A percentile compares a stretch with the other conserved stretches of the same genome.
Evolutionary conservation across 78 protist genomes (phyloP).

Genomic region (Speleostelium caveatum): DNA sequence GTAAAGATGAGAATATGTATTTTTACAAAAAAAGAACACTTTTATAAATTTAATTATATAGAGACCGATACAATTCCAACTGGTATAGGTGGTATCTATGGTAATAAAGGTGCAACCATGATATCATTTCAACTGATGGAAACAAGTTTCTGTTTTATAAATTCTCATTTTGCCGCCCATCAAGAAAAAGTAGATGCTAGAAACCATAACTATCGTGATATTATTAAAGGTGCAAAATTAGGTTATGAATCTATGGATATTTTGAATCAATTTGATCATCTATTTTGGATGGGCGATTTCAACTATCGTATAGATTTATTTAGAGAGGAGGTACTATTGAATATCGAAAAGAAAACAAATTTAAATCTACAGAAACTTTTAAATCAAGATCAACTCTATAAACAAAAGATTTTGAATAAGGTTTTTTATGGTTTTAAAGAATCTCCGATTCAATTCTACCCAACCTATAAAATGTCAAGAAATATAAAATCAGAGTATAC

Average conservation of each 20-base stretch:
- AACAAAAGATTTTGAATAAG: neutral
- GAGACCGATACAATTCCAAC: constrained; percentile 38
- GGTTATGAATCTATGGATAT: constrained; percentile 57
- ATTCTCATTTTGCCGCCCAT: constrained; percentile 91
- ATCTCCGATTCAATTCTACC: constrained; percentile 57
- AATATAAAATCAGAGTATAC: constrained; percentile 1
- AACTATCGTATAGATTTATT: constrained; percentile 90
- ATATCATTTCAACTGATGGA: constrained; percentile 43
- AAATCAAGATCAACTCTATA: constrained; percentile 83
- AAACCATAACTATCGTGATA: constrained; percentile 80
- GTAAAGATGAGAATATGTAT: constrained; percentile 67
- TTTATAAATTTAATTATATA: constrained; percentile 47
- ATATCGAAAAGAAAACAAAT: neutral
- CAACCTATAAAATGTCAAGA: constrained; percentile 84
- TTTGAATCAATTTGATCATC: constrained; percentile 79
- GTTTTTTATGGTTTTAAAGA: constrained; percentile 85
- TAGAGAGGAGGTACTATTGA: constrained; percentile 47
- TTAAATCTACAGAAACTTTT: constrained; percentile 21
- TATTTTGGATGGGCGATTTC: constrained; percentile 94
- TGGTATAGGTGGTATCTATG: constrained; percentile 83
- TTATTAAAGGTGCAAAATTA: constrained; percentile 44
- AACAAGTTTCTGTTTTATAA: constrained; percentile 85
- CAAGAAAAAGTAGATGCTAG: constrained; percentile 64
- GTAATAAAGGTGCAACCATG: constrained; percentile 94
- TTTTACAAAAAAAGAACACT: constrained; percentile 63